Conservation (phyloP, 2,329 filamentous ascomycete genomes). For the Colletotrichum sp. region DNA sequence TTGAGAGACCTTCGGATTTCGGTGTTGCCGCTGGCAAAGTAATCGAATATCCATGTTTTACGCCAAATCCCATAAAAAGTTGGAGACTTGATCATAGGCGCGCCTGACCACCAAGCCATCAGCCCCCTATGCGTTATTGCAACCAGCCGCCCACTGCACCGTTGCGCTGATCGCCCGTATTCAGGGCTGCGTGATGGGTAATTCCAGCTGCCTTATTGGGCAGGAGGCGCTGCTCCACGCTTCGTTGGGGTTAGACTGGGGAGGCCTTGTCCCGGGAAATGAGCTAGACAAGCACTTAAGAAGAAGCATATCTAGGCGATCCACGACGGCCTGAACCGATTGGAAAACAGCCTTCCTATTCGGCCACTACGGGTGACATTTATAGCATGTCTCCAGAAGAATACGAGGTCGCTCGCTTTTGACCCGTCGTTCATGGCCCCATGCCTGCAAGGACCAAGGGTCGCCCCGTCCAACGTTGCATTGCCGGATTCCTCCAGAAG, state of each 20-base stretch:
- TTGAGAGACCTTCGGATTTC: not conserved
- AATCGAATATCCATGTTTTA: accelerated
- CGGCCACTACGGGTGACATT: not conserved
- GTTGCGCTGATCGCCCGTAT: slow-evolving; percentile 12
- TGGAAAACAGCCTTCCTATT: not conserved
- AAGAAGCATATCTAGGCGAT: slow-evolving; percentile 5
- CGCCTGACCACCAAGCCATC: not conserved
- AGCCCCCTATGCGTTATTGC: not conserved
- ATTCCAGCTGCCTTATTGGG: slow-evolving; percentile 16
- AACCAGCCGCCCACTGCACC: not conserved
- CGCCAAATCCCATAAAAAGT: not conserved
- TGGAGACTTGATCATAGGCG: not conserved
- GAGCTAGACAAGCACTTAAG: not conserved
- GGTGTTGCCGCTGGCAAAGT: not conserved
- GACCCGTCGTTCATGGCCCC: not conserved
- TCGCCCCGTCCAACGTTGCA: slow-evolving; percentile 7
- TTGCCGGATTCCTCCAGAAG: not conserved
- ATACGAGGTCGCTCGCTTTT: not conserved
- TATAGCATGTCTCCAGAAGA: not conserved
- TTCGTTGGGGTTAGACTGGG: not conserved
- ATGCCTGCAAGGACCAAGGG: not conserved
- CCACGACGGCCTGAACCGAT: not conserved
- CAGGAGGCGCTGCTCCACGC: not conserved
- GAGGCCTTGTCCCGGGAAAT: slow-evolving; percentile 7
- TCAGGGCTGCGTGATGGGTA: not conserved